Conservation (phyloP, 306 rosid genomes). For the Nissolia schottii region DNA sequence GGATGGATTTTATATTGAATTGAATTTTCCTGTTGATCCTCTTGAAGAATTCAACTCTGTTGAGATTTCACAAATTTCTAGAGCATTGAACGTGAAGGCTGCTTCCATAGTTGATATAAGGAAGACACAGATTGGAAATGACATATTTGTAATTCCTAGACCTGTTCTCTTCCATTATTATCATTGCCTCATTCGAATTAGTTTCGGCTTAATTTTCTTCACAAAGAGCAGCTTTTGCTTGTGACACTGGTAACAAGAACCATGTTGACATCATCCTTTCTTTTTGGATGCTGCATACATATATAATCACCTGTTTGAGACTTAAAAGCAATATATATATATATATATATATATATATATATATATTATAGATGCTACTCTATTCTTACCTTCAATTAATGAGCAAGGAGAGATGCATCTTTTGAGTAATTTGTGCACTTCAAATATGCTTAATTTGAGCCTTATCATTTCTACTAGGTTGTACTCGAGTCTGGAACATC, state of each 20-base stretch:
- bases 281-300: not conserved
- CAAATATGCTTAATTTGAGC: not conserved
- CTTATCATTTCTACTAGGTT: constrained; percentile 35
- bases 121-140: constrained; percentile 28
- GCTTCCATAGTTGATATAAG: constrained; percentile 43
- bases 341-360: too few species aligned
- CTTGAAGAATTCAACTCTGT: constrained; percentile 23
- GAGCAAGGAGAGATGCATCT: not conserved
- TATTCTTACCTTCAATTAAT: not conserved
- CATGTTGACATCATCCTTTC: not conserved
- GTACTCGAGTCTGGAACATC: constrained; percentile 41
- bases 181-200: not conserved
- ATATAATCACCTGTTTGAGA: not conserved
- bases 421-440: not conserved
- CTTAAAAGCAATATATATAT: too few species aligned
- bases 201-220: not conserved
- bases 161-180: not conserved
- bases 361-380: too few species aligned
- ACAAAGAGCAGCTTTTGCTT: not conserved
- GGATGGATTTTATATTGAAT: constrained; percentile 38
- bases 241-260: not conserved
- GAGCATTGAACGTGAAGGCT: constrained; percentile 36
- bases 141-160: constrained; percentile 51
- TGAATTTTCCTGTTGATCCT: constrained; percentile 46
- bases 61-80: constrained; percentile 35